These are phyloP conservation scores for Didymella pinodella DNA, from an alignment of 2,329 filamentous ascomycete species.

Conservation along the genomic window DNA sequence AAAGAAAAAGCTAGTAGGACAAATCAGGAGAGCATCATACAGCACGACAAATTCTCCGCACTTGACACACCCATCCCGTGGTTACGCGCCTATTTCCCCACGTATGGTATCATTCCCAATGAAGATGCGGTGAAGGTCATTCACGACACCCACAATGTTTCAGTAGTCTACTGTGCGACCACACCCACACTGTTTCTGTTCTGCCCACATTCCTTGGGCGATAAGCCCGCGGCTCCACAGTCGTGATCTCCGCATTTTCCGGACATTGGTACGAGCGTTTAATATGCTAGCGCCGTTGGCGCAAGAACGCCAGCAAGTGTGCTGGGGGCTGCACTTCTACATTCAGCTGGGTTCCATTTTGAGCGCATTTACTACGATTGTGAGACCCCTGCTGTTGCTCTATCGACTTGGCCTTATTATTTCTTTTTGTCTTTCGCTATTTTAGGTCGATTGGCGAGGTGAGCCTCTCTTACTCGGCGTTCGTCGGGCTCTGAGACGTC, in stretches of 20 bases:
- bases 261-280: slow-evolving; percentile 7
- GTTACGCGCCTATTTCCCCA: slow-evolving; percentile 24
- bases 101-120: slow-evolving; percentile 24
- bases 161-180: slow-evolving; percentile 19
- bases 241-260: slow-evolving; percentile 25
- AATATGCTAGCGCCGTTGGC: slow-evolving; percentile 18
- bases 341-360: slow-evolving; percentile 23
- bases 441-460: slow-evolving; percentile 4
- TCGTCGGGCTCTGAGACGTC: slow-evolving; percentile 11
- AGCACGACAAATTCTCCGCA: slow-evolving; percentile 28
- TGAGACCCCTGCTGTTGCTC: slow-evolving; percentile 13
- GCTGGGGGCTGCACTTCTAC: slow-evolving; percentile 19
- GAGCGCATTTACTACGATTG: slow-evolving; percentile 10
- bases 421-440: slow-evolving; percentile 11
- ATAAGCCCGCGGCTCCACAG: slow-evolving; percentile 30
- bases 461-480: slow-evolving; percentile 9
- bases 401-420: slow-evolving; percentile 18
- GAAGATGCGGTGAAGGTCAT: slow-evolving; percentile 22
- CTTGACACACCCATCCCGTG: slow-evolving; percentile 21
- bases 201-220: slow-evolving; percentile 26
- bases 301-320: slow-evolving; percentile 7
- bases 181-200: slow-evolving; percentile 25
- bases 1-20: slow-evolving; percentile 16
- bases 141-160: slow-evolving; percentile 22
- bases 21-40: slow-evolving; percentile 27